Conservation (phyloP, 2,329 filamentous ascomycete genomes). For the Penicillium sp. region DNA sequence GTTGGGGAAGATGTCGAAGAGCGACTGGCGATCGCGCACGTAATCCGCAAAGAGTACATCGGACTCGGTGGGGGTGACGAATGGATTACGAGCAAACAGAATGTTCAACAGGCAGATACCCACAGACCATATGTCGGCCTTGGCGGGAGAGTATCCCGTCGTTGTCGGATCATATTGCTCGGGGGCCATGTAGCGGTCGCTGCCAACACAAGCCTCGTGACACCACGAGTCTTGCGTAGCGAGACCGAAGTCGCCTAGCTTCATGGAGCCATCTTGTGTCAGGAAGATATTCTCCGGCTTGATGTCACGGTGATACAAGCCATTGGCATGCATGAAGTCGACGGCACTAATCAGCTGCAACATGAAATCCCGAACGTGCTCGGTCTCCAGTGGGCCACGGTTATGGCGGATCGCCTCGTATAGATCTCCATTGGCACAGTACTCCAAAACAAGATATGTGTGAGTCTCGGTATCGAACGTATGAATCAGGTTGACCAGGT, state of each 20-base stretch:
- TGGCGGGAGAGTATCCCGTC: conserved; percentile 84
- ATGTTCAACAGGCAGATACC: conserved; percentile 96
- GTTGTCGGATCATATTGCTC: conserved; percentile 92
- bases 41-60: conserved; percentile 94
- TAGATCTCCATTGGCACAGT: conserved; percentile 89
- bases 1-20: conserved; percentile 96
- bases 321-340: conserved; percentile 83
- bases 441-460: conserved; percentile 89
- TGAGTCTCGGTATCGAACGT: conserved; percentile 91
- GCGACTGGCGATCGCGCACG: conserved; percentile 84
- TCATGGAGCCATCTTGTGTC: conserved; percentile 80
- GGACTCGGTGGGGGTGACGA: conserved; percentile 83
- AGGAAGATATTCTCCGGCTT: conserved; percentile 99
- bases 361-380: conserved; percentile 98
- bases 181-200: conserved; percentile 98
- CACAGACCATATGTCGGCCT: conserved; percentile 96
- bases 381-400: conserved; percentile 85
- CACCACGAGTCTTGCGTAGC: conserved; percentile 89
- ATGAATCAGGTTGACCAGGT: conserved; percentile 89
- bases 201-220: conserved; percentile 88
- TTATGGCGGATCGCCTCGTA: conserved; percentile 94
- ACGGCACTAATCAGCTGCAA: conserved; percentile 87
- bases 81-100: conserved; percentile 93
- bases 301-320: conserved; percentile 95
- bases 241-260: conserved; percentile 93